A percentile compares a stretch with the other conserved stretches of the same genome.
Evolutionary conservation across 179 eudicot genomes (phyloP).

Genomic region (Sideroxylon spinosum): DNA sequence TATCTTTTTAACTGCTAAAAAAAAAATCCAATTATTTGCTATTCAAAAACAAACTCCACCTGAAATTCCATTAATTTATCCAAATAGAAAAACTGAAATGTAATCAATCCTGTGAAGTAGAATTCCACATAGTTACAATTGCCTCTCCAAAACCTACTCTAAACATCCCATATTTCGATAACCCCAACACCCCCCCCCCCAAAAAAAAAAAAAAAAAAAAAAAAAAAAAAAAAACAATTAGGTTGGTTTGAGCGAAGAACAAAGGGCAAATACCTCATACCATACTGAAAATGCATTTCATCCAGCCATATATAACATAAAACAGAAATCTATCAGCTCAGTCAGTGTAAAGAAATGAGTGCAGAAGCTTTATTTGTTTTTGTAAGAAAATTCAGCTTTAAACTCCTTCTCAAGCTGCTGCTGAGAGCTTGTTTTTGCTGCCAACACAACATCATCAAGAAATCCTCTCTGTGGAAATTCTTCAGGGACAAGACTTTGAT

Average conservation of each 20-base stretch:
- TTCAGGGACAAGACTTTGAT: slow-evolving; percentile 75
- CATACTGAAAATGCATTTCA: neutral
- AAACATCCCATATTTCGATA: neutral
- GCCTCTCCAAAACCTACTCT: neutral
- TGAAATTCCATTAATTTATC: too few species aligned
- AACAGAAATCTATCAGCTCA: neutral
- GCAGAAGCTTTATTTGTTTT: slow-evolving; percentile 20
- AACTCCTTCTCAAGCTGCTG: slow-evolving; percentile 59
- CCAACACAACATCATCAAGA: slow-evolving; percentile 82
- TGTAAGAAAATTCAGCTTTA: slow-evolving; percentile 37
- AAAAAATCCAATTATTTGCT: too few species aligned
- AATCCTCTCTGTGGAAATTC: slow-evolving; percentile 93
- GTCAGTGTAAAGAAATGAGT: neutral
- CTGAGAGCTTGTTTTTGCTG: slow-evolving; percentile 64
- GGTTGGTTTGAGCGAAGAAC: neutral
- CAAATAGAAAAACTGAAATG: too few species aligned
- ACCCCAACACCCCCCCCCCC: too few species aligned
- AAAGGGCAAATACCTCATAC: neutral
- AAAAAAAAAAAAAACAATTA: too few species aligned
- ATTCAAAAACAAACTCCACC: too few species aligned
- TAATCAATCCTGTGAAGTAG: neutral
- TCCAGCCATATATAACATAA: neutral
- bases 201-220: too few species aligned
- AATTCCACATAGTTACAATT: neutral
- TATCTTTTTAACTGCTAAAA: too few species aligned